Evolutionary conservation across 805 yeast genomes (phyloP).

Genomic region (Candida argentea): DNA sequence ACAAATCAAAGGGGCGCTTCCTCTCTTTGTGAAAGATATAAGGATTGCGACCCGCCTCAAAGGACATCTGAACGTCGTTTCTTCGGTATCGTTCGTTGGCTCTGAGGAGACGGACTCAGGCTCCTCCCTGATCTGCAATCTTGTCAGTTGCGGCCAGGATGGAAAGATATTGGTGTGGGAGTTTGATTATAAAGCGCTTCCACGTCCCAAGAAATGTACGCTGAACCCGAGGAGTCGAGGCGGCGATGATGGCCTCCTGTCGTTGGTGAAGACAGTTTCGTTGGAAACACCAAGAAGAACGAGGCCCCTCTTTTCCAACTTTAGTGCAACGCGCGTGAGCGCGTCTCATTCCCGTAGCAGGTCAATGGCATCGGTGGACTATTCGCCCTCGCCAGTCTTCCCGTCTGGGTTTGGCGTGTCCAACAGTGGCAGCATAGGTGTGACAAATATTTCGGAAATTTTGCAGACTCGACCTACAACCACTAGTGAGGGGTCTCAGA

Average conservation of each 20-base stretch:
- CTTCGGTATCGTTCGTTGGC: slow-evolving; percentile 17
- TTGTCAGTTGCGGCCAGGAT: slow-evolving; percentile 30
- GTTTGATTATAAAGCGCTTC: slow-evolving; percentile 30
- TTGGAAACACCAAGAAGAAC: background rate
- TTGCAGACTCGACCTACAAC: slow-evolving; percentile 3
- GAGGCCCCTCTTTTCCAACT: too few relatives aligned
- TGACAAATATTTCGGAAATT: slow-evolving; percentile 17
- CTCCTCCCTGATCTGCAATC: slow-evolving; percentile 14
- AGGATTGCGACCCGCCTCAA: slow-evolving; percentile 26
- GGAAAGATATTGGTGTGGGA: slow-evolving; percentile 35
- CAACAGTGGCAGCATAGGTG: slow-evolving; percentile 2
- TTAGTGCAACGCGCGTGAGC: background rate
- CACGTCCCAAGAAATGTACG: slow-evolving; percentile 1
- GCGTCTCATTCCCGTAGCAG: slow-evolving; percentile 5
- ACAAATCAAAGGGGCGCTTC: slow-evolving; percentile 5
- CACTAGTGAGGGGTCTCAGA: slow-evolving; percentile 1
- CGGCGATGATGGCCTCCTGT: background rate
- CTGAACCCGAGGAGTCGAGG: slow-evolving; percentile 1
- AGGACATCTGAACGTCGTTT: slow-evolving; percentile 30
- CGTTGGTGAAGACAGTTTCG: background rate
- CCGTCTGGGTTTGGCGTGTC: slow-evolving; percentile 1
- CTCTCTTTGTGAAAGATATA: slow-evolving; percentile 29
- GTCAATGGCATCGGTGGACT: slow-evolving; percentile 6
- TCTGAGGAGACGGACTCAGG: slow-evolving; percentile 2
- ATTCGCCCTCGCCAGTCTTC: slow-evolving; percentile 1